phyloP scores from a whole-genome alignment of 1,284 basidiomycete species.

The Ceratorhiza oryzae-sativae region DNA sequence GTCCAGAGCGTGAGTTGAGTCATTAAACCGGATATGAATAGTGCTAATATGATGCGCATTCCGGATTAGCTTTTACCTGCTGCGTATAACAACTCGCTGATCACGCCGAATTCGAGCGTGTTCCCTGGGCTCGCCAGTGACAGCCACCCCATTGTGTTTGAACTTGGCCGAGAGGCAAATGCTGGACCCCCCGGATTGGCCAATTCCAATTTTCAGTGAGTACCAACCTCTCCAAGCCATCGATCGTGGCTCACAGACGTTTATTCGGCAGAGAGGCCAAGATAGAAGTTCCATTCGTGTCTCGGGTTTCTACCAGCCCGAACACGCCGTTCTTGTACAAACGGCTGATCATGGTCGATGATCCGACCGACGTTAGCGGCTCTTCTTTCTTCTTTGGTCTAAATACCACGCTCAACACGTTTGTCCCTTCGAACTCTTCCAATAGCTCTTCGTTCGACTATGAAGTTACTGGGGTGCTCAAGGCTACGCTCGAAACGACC shows the following conservation, averaged over 20 bases:
- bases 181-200: neutral
- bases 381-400: neutral
- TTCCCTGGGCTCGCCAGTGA: neutral
- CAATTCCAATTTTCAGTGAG: neutral
- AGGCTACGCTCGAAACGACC: neutral
- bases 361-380: neutral
- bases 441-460: slow-evolving; percentile 4
- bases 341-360: slow-evolving; percentile 5
- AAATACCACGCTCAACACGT: slow-evolving; percentile 5
- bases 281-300: slow-evolving; percentile 7
- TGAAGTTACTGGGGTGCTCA: slow-evolving; percentile 1
- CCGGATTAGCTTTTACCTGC: neutral
- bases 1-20: slow-evolving; percentile 2
- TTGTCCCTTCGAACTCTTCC: slow-evolving; percentile 3
- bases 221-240: neutral
- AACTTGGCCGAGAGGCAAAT: slow-evolving; percentile 13
- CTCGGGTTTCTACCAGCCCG: neutral
- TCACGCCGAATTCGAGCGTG: neutral
- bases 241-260: neutral
- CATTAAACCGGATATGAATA: neutral
- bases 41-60: neutral
- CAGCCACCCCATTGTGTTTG: slow-evolving; percentile 7
- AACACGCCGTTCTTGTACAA: slow-evolving; percentile 11
- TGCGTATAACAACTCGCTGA: neutral
- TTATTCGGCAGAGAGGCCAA: neutral